Evolutionary conservation across 2,329 filamentous ascomycete genomes (phyloP).

Genomic region (Seiridium cupressi): DNA sequence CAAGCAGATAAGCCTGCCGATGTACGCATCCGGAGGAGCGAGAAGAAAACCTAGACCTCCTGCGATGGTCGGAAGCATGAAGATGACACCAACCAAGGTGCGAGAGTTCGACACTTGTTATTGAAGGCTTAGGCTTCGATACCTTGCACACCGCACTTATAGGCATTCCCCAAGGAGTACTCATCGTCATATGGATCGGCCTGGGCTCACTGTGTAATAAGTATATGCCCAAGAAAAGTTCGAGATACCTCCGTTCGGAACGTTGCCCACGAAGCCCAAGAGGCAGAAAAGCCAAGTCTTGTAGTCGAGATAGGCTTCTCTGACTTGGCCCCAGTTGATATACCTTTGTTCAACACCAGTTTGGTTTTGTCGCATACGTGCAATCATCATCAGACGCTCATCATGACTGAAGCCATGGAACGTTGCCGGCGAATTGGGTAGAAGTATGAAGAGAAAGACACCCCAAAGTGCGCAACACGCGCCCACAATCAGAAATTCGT

Average conservation of each 20-base stretch:
- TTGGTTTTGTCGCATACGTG: conserved; percentile 54
- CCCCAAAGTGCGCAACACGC: conserved; percentile 59
- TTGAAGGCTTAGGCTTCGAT: conserved; percentile 54
- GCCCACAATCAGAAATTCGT: conserved; percentile 64
- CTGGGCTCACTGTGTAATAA: conserved; percentile 37
- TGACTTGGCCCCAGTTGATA: conserved; percentile 52
- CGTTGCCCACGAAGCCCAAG: conserved; percentile 51
- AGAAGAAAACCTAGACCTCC: conserved; percentile 58
- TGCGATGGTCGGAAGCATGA: conserved; percentile 57
- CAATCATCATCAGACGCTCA: conserved; percentile 53
- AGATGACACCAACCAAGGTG: conserved; percentile 52
- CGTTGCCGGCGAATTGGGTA: conserved; percentile 57
- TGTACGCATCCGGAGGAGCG: conserved; percentile 45
- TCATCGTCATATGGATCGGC: conserved; percentile 38
- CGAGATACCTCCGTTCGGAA: conserved; percentile 57
- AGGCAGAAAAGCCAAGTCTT: conserved; percentile 59
- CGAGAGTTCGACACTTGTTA: conserved; percentile 57
- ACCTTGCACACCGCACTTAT: conserved; percentile 34
- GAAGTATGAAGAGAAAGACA: conserved; percentile 52
- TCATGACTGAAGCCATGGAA: conserved; percentile 47
- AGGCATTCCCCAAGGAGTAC: conserved; percentile 34
- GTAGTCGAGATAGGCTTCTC: conserved; percentile 55
- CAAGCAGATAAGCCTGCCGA: conserved; percentile 56
- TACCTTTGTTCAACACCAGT: conserved; percentile 57
- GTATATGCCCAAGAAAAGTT: conserved; percentile 50